These are phyloP conservation scores for Tricholoma terreum DNA, from an alignment of 768 basidiomycete species.

Conservation along the genomic window DNA sequence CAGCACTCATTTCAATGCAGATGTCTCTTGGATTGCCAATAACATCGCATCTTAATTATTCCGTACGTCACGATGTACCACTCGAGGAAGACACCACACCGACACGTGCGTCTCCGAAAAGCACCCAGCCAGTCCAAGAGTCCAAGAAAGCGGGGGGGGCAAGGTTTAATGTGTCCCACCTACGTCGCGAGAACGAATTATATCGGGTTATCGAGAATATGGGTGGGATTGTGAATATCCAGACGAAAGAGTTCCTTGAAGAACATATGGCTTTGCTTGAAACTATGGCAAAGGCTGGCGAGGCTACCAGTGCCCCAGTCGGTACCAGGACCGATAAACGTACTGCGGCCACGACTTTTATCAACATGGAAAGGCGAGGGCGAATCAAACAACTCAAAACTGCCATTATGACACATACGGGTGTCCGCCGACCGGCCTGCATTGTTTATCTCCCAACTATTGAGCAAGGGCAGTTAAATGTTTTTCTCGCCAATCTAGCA, in stretches of 20 bases:
- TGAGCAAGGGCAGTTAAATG: slow-evolving; percentile 49
- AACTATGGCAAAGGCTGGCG: slow-evolving; percentile 52
- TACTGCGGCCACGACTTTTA: slow-evolving; percentile 59
- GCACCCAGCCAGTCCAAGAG: slow-evolving; percentile 1
- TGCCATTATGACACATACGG: slow-evolving; percentile 54
- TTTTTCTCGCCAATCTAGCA: slow-evolving; percentile 56
- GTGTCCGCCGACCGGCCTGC: slow-evolving; percentile 53
- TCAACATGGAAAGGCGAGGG: slow-evolving; percentile 59
- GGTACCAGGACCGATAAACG: slow-evolving; percentile 74
- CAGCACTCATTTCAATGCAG: not conserved
- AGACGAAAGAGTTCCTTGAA: slow-evolving; percentile 67
- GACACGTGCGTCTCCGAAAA: not conserved
- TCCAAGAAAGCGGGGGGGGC: slow-evolving; percentile 3
- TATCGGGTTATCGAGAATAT: slow-evolving; percentile 58
- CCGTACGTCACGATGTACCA: not conserved
- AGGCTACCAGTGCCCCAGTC: slow-evolving; percentile 65
- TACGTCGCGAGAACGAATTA: slow-evolving; percentile 81
- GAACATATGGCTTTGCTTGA: slow-evolving; percentile 64
- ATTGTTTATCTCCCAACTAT: slow-evolving; percentile 66
- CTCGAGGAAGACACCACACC: not conserved
- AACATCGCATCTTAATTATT: not conserved
- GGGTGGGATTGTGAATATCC: slow-evolving; percentile 66
- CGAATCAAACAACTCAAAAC: slow-evolving; percentile 72
- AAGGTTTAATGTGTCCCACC: slow-evolving; percentile 70
- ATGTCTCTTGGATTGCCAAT: not conserved